Conservation (phyloP, 192 early-diverging fungal species). For the Podila clonocystis region DNA sequence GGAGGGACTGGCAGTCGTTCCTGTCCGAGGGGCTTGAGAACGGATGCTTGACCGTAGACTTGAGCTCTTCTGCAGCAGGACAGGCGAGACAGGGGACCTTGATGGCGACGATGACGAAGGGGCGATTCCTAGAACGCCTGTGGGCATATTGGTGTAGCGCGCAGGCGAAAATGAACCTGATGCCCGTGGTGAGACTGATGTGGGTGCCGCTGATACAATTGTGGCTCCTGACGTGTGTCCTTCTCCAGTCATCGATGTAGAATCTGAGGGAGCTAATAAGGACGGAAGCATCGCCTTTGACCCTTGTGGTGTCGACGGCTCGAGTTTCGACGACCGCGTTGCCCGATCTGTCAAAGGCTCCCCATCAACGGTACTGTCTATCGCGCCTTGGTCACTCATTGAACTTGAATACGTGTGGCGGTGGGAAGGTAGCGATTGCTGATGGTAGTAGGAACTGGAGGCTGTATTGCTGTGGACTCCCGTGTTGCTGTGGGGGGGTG, state of each 20-base stretch:
- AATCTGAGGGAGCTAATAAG: no score
- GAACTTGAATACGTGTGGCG: not conserved
- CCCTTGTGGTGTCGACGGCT: not conserved
- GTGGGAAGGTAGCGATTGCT: not conserved
- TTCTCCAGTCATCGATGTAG: not conserved
- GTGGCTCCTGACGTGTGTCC: not conserved
- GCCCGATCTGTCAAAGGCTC: not conserved
- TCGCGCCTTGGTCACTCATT: not conserved
- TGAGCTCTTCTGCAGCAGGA: constrained; percentile 9
- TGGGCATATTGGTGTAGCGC: not conserved
- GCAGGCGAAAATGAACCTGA: constrained; percentile 10
- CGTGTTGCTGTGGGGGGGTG: not conserved
- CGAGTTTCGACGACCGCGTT: not conserved
- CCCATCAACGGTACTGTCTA: no score
- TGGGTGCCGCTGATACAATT: not conserved
- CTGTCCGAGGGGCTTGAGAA: not conserved
- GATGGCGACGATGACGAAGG: constrained; percentile 12
- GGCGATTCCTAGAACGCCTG: not conserved
- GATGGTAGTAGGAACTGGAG: not conserved
- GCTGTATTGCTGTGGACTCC: not conserved
- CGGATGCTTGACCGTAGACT: not conserved
- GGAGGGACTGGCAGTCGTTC: not conserved
- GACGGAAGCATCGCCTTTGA: not conserved
- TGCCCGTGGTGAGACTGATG: not conserved
- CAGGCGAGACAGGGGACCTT: constrained; percentile 7